Conservation (phyloP, 345 rosid species). For the Acer negundo region DNA sequence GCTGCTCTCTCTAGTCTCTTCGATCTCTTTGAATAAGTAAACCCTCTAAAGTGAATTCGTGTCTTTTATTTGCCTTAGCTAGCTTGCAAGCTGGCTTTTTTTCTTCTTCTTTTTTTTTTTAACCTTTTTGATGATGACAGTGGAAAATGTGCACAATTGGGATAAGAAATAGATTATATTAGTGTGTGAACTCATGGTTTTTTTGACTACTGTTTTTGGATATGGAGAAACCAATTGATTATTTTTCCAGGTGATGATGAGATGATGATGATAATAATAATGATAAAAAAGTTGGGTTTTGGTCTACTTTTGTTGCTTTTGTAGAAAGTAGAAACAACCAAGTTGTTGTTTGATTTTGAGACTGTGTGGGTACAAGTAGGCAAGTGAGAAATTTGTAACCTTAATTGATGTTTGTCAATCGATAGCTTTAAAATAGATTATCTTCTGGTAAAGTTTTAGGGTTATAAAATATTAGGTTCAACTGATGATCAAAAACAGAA, state of each 20-base stretch:
- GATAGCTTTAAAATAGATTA: neutral
- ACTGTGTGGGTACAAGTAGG: constrained; percentile 22
- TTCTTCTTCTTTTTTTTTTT: neutral
- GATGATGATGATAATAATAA: neutral
- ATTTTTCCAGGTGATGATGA: neutral
- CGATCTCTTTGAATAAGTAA: constrained; percentile 27
- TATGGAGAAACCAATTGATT: neutral
- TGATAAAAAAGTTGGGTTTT: neutral
- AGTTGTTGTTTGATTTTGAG: constrained; percentile 7
- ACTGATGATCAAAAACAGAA: too few relatives aligned
- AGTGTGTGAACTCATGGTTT: neutral
- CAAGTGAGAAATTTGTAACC: constrained; percentile 19
- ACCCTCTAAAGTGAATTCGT: constrained; percentile 28
- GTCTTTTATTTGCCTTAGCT: constrained; percentile 10
- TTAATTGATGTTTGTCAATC: neutral
- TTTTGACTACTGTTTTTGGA: constrained; percentile 19
- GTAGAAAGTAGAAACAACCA: constrained; percentile 10
- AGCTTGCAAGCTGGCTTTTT: neutral
- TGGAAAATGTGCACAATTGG: constrained; percentile 16
- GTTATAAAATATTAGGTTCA: too few relatives aligned
- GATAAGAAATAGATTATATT: neutral
- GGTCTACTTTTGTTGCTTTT: constrained; percentile 16
- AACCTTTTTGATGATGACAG: neutral
- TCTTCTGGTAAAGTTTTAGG: too few relatives aligned
- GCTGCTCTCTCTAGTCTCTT: neutral